These are phyloP conservation scores for Blastobotrys terrestris DNA, from an alignment of 805 yeast species.

Conservation along the genomic window DNA sequence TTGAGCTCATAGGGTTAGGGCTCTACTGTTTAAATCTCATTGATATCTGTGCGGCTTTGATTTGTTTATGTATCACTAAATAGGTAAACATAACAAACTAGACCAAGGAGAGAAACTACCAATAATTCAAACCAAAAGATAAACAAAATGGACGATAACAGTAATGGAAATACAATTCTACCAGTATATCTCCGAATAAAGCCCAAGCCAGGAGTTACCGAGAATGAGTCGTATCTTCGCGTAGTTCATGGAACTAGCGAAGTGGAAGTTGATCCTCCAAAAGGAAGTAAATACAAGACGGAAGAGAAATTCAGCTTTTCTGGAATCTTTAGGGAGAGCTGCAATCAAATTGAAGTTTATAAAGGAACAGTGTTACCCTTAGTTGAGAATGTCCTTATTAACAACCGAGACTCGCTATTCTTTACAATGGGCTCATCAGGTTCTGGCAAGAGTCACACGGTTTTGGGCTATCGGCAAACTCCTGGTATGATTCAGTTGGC, in stretches of 20 bases:
- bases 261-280: slow-evolving; percentile 24
- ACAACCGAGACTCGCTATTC: slow-evolving; percentile 36
- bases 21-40: too few species aligned
- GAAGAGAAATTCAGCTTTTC: slow-evolving; percentile 29
- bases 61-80: too few species aligned
- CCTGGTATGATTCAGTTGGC: slow-evolving; percentile 37
- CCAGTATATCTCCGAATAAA: slow-evolving; percentile 38
- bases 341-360: slow-evolving; percentile 35
- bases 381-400: slow-evolving; percentile 27
- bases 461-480: slow-evolving; percentile 23
- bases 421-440: slow-evolving; percentile 51
- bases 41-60: too few species aligned
- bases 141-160: slow-evolving; percentile 10
- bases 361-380: slow-evolving; percentile 31
- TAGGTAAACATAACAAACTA: too few species aligned
- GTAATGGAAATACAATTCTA: slow-evolving; percentile 15
- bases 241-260: slow-evolving; percentile 18
- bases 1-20: too few species aligned
- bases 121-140: slow-evolving; percentile 4
- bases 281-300: slow-evolving; percentile 19
- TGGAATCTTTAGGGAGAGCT: slow-evolving; percentile 29
- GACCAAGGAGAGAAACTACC: too few species aligned
- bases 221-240: slow-evolving; percentile 23
- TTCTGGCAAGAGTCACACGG: slow-evolving; percentile 39
- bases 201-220: slow-evolving; percentile 25